Base-by-base conservation (phyloP, 495 filamentous ascomycete genomes). In the Geopyxis carbonaria region DNA sequence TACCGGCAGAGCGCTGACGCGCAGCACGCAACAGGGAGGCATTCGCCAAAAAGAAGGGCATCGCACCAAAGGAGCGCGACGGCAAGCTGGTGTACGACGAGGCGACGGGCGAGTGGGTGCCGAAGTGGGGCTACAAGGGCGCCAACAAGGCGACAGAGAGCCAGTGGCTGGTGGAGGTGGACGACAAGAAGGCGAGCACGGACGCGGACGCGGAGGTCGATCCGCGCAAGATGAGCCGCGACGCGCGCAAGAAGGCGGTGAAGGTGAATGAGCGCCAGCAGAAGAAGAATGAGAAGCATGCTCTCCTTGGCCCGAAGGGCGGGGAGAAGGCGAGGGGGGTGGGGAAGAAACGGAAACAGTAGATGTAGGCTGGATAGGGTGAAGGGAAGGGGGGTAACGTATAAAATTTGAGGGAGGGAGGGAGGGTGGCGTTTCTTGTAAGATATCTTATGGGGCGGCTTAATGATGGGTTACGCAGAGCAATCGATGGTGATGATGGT, bases 41-140 rank as follows among this genome's bases (percentile, higher is more conserved):
- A 34, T 97, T 97, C 62, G 89, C 89, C 14, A 76, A 73, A 62
- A 92, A 87, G 69, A 89, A 93, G 63, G 91, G 89, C 21, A 94
- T 97, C 57, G 73, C 78, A 62, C 66, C 75, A 45, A 84, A 83
- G 66, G 74, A 73, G 57, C 66, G 70, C 53, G 72, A 75, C 20
- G 65, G 69, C 43, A 84, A 92, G 57, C 63, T 78, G 49, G 70
- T 77, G 29, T 93, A 78, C 58, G 79, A 94, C 59, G 83, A 93
- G 61, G 72, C 61, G 38, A 83, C 66, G 19, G 78, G 79, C 33
- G 80, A 91, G 56, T 94, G 80, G 78, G 80, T 86, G 41, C 78
- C 81, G 31, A 77, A 76, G 59, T 97, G 85, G 82, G 89, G 89
- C 1, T 93, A 91, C 62, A 83, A 85, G 64, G 91, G 85, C 33